These are phyloP conservation scores for Cladorrhinum samala DNA, from an alignment of 495 filamentous ascomycete genomes.

Conservation along the genomic window DNA sequence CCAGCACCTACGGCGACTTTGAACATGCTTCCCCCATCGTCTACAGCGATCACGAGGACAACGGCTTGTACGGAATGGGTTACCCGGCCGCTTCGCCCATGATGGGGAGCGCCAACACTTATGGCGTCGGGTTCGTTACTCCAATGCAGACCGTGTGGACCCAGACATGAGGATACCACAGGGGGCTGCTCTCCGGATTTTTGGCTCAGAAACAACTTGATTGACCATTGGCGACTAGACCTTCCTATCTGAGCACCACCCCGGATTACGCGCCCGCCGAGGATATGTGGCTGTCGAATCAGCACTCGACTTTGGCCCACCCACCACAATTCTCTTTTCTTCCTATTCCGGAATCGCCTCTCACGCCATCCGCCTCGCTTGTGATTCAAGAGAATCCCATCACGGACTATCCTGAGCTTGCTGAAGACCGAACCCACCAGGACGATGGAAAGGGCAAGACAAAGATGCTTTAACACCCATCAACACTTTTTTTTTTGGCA, in stretches of 20 bases:
- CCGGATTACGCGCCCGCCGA: conserved; percentile 31
- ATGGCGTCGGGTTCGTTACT: conserved; percentile 51
- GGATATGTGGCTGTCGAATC: conserved; percentile 23
- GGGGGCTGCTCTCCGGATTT: conserved; percentile 29
- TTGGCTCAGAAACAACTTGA: conserved; percentile 34
- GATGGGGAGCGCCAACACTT: conserved; percentile 39
- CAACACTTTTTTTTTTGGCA: conserved; percentile 9
- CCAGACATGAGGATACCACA: conserved; percentile 33
- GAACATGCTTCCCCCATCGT: conserved; percentile 43
- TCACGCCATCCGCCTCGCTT: conserved; percentile 19
- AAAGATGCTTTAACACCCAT: conserved; percentile 16
- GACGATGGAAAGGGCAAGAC: conserved; percentile 23
- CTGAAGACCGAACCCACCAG: conserved; percentile 16
- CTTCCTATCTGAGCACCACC: conserved; percentile 31
- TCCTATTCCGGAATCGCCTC: conserved; percentile 32
- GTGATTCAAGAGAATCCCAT: conserved; percentile 25
- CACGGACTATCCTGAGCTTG: conserved; percentile 15
- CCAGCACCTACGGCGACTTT: conserved; percentile 49
- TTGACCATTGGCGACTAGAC: conserved; percentile 47
- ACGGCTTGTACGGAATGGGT: conserved; percentile 33
- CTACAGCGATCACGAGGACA: conserved; percentile 51
- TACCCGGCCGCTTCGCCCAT: conserved; percentile 32
- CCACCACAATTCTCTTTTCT: conserved; percentile 31
- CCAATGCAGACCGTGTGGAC: conserved; percentile 49
- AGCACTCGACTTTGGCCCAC: conserved; percentile 18